Evolutionary conservation across 305 asterid species (phyloP), one percentile per base, ranked within the genome.

Genomic region (Fraxinus albicans): DNA sequence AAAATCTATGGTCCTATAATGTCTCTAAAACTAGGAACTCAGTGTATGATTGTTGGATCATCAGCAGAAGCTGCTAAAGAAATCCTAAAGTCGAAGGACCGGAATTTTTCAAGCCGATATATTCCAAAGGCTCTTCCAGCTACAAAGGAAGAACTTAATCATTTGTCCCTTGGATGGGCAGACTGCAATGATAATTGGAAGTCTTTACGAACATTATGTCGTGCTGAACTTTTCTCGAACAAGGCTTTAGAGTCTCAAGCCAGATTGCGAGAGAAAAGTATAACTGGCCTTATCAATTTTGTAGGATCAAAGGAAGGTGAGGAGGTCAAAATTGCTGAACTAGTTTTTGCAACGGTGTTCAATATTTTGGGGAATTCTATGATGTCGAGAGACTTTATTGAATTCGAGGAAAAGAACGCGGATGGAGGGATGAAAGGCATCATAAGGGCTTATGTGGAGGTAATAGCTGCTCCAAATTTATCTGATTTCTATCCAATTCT

Each of bases 1-100:
- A 78, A 83, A 81, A 81, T 21, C 8, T 74, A 83, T 77, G 90
- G 90, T 10, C 89, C 89, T 5, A 34, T 88, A 15, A 77, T 88
- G 13, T 83, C 84, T 25, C 80, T 88, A 1, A 81, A 38, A 25
- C 82, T 84, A 1, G 89, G 90, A 44, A 76, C 53, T 4, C 73
- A 86, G 33, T 36, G 34, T 25, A 44, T 86, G 4, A 23, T 88
- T 29, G 86, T 82, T 76, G 90, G 83, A 65, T 86, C 88, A 63
- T 84, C 89, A 12, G 69, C 89, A 4, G 60, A 58, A 8, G 85
- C 50, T 34, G 88, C 91, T 2, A 40, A 8, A 35, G 89, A 88
- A 77, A 80, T 88, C 23, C 78, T 88, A 35, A 84, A 82, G 77
- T 82, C 79, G 1, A 42, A 84, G 21, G 88, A 84, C 47, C 69